phyloP scores from a whole-genome alignment of 1,139 yeast species.

The Magnusiomyces suaveolens region DNA sequence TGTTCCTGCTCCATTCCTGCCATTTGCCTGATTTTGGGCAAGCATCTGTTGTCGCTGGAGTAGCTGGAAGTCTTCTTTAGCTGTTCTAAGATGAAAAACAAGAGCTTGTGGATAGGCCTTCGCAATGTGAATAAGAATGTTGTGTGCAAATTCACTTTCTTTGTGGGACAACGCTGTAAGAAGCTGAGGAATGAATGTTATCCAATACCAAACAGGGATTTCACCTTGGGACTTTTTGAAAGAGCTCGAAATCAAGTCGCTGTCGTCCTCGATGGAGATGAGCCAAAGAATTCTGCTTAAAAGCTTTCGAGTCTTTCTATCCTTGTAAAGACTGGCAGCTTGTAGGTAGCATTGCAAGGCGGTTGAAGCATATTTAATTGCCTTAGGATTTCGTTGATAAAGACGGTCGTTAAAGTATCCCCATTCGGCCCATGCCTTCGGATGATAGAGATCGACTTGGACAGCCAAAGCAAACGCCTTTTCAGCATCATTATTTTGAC shows the following conservation, averaged over 20 bases:
- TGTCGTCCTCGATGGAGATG: slow-evolving; percentile 78
- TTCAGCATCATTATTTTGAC: slow-evolving; percentile 88
- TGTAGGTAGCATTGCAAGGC: slow-evolving; percentile 94
- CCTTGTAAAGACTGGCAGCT: slow-evolving; percentile 94
- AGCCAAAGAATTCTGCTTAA: slow-evolving; percentile 90
- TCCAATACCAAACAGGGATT: slow-evolving; percentile 99
- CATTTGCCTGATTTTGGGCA: slow-evolving; percentile 26
- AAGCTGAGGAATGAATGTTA: slow-evolving; percentile 89
- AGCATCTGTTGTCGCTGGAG: slow-evolving; percentile 70
- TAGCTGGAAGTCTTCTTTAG: slow-evolving; percentile 86
- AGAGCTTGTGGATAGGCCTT: slow-evolving; percentile 95
- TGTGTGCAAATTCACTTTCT: slow-evolving; percentile 83
- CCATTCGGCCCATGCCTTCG: slow-evolving; percentile 99
- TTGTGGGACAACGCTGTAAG: slow-evolving; percentile 81
- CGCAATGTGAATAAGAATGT: slow-evolving; percentile 81
- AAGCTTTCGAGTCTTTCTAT: slow-evolving; percentile 78
- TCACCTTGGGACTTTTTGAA: slow-evolving; percentile 92
- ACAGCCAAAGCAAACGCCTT: slow-evolving; percentile 97
- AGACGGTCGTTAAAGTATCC: slow-evolving; percentile 88
- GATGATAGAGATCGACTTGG: slow-evolving; percentile 83
- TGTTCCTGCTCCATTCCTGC: slow-evolving; percentile 8
- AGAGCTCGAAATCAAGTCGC: slow-evolving; percentile 74
- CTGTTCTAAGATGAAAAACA: slow-evolving; percentile 89
- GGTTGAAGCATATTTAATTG: slow-evolving; percentile 78
- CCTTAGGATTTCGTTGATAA: slow-evolving; percentile 74